Base-by-base conservation (phyloP, 495 filamentous ascomycete genomes). In the Penicillium fimorum region DNA sequence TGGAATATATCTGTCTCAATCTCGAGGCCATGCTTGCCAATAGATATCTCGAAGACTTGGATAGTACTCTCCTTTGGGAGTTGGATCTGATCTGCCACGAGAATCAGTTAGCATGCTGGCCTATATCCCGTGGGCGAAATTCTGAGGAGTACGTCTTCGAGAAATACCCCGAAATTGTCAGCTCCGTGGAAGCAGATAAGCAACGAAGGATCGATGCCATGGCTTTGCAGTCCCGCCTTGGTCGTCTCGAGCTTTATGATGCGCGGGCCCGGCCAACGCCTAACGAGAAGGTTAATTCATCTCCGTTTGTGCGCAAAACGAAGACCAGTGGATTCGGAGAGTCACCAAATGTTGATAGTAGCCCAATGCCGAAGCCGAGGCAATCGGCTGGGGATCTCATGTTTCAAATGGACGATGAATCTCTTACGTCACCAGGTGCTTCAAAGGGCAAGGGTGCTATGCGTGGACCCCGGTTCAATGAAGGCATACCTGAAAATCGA, bases 341-440 rank as follows among this genome's bases (percentile, higher is more conserved):
- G 47, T 65, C 67, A 18, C 79, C 77, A 47, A 72, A 76, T 47
- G 70, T 74, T 2, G 75, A 59, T 13, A 63, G 53, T 33, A 83
- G 82, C 51, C 87, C 88, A 3, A 68, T 79, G 33, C 75, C 93
- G n/a, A 81, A 79, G 53, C 76, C 84, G 0, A 89, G 82, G 57
- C 79, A 77, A 20, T 91, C 87, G 0, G 70, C 76, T 2, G 73
- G 76, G n/a, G 91, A 96, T 58, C 76, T 96, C 37, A 94, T 96
- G 76, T 96, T 96, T 64, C 86, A 91, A 56, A 96, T 96, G 90
- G 92, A 96, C 54, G 91, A 93, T n/a, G 91, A 90, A 40, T 76
- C 71, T 42, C 55, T 55, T 12, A 53, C 70, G 38, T 67, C 71
- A 1, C 57, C 67, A 5, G 51, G 50, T n/a, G 56, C 69, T 37